Evolutionary conservation across 148 eudicot species (phyloP).

Genomic region (Dianthus caryophyllus): DNA sequence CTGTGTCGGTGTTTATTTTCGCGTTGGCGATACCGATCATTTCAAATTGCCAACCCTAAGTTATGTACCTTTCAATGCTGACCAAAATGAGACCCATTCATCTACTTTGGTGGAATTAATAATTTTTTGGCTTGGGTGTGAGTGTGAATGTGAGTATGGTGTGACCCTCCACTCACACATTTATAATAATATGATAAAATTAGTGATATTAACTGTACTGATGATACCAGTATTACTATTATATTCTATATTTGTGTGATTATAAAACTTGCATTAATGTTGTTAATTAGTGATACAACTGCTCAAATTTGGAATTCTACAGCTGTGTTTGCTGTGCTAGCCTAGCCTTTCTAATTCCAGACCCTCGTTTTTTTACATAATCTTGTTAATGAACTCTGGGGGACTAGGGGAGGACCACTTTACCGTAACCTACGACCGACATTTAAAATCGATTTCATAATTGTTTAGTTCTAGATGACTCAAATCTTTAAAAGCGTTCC

Average conservation of each 20-base stretch:
- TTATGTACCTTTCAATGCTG: neutral
- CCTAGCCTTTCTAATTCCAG: too few species aligned
- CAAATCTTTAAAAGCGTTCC: too few species aligned
- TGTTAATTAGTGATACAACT: neutral
- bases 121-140: neutral
- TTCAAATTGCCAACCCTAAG: too few species aligned
- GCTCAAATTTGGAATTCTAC: neutral
- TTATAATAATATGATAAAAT: neutral
- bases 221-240: neutral
- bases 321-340: neutral
- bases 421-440: too few species aligned
- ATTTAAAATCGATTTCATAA: too few species aligned
- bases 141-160: too few species aligned
- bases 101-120: neutral
- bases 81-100: neutral
- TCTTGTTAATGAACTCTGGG: too few species aligned
- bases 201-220: neutral
- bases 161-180: neutral
- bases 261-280: neutral
- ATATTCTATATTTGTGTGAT: neutral
- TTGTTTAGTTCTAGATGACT: too few species aligned
- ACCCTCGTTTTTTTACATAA: too few species aligned
- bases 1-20: too few species aligned
- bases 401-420: too few species aligned
- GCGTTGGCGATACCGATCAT: too few species aligned